Evolutionary conservation across 2,329 filamentous ascomycete species (phyloP), one percentile per base, ranked within the genome.

Genomic region (Colletotrichum cordylinicola): DNA sequence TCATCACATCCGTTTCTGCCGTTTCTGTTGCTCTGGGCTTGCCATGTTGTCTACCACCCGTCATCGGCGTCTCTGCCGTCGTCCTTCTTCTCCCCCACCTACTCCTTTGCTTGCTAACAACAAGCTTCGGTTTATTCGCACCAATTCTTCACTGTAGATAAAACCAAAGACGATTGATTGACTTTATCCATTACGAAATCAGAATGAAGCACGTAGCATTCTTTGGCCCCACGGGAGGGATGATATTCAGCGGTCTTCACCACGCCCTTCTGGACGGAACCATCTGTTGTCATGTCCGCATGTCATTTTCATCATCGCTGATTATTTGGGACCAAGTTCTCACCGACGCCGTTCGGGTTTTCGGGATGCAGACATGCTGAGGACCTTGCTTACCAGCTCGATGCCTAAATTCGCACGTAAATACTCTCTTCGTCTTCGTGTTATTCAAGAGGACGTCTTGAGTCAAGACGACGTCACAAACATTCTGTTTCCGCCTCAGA

Each of bases 141-240:
- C 29, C 55, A 58, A 35, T 29, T 21, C 18, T 18, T n/a, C n/a
- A 48, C 18, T n/a, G 21, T 48, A 9, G n/a, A 48, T n/a, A 21
- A 48, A 18, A 48, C 18, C 18, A 48, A 48, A 48, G 18, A 48
- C 43, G 43, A 48, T 52, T n/a, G 15, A 24, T n/a, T n/a, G n/a
- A n/a, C n/a, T 37, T 12, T 18, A 35, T 35, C 35, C 33, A 65
- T 18, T 8, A 64, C 27, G n/a, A 13, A 7, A n/a, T 5, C 6
- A 27, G 10, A 16, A 58, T 18, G 31, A 69, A 12, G 16, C 68
- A 72, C n/a, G 73, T 73, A 27, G 69, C 73, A 37, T 75, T 75
- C 52, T 75, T 75, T 18, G 69, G 69, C 7, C 61, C 10, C 29
- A 75, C 73, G 18, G 62, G 69, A 3, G 39, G 37, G 9, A 61